phyloP scores from a whole-genome alignment of 148 eudicot genomes.

The Rhododendron griersonianum region DNA sequence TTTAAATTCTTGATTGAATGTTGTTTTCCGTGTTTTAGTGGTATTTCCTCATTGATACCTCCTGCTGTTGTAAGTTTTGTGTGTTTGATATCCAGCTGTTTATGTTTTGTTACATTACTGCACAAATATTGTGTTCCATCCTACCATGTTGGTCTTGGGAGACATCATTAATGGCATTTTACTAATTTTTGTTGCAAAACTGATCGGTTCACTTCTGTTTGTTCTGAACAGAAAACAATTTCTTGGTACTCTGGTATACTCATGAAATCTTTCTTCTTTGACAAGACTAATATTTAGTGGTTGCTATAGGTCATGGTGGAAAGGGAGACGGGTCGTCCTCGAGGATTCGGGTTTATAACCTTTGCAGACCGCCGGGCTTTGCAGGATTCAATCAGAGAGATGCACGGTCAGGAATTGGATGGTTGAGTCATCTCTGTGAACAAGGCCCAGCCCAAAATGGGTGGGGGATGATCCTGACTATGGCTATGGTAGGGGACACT shows the following conservation, averaged over 20 bases:
- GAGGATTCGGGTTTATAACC: conserved; percentile 52
- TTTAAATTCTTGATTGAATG: not conserved
- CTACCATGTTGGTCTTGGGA: not conserved
- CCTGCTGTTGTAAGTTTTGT: not conserved
- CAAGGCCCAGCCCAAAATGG: conserved; percentile 49
- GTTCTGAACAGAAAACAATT: not conserved
- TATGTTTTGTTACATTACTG: not conserved
- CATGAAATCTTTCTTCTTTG: not conserved
- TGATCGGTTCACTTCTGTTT: not conserved
- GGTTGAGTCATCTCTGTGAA: conserved; percentile 49
- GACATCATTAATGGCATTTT: not conserved
- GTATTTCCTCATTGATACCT: not conserved
- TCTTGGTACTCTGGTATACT: not conserved
- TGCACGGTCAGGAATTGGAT: conserved; percentile 51
- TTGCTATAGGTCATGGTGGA: conserved; percentile 41
- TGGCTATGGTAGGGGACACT: conserved; percentile 26
- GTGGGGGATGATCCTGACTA: conserved; percentile 31
- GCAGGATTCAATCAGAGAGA: conserved; percentile 51
- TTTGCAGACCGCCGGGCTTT: conserved; percentile 42
- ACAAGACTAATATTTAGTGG: not conserved
- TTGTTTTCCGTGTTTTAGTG: not conserved
- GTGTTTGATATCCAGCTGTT: not conserved
- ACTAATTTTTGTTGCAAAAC: not conserved
- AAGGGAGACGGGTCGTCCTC: conserved; percentile 53
- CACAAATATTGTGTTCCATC: not conserved